Base-by-base conservation (phyloP, 1,284 basidiomycete genomes). In the Moniliella sp. region DNA sequence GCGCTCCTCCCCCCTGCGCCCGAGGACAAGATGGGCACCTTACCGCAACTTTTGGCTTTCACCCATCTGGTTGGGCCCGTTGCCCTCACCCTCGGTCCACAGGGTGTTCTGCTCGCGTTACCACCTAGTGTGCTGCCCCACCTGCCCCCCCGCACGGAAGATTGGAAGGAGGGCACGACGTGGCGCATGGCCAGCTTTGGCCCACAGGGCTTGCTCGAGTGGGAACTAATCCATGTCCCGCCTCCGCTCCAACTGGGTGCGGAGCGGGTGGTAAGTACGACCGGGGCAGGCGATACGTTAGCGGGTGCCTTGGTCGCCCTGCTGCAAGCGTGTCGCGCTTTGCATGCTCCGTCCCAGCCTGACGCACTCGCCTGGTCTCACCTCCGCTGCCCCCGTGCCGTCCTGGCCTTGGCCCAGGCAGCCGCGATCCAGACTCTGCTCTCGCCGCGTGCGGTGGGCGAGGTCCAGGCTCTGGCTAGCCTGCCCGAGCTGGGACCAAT, bases 281-380 rank as follows among this genome's bases (percentile, higher is more conserved):
- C 56, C 0, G 56, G 56, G 1, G 52, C 51, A 14, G 56, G 56
- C n/a, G 56, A 59, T 34, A 48, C 49, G 13, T 57, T 57, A 25
- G 47, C 45, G 11, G 54, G 54, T 4, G 47, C 43, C 3, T 37
- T 59, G 19, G 30, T 47, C 4, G 54, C 47, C 8, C 21, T 23
- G 21, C 8, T 23, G 21, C 21, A 23, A n/a, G n/a, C n/a, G n/a
- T n/a, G n/a, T n/a, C n/a, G n/a, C n/a, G n/a, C n/a, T n/a, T n/a
- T n/a, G n/a, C n/a, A n/a, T n/a, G n/a, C n/a, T n/a, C n/a, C n/a
- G n/a, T n/a, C n/a, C n/a, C n/a, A n/a, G n/a, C n/a, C n/a, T n/a
- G n/a, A n/a, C n/a, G n/a, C n/a, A n/a, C n/a, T n/a, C n/a, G n/a
- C n/a, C n/a, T n/a, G n/a, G n/a, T n/a, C n/a, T n/a, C n/a, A n/a